These are phyloP conservation scores for Corymbia citriodora DNA, from an alignment of 441 rosid species.

Conservation along the genomic window DNA sequence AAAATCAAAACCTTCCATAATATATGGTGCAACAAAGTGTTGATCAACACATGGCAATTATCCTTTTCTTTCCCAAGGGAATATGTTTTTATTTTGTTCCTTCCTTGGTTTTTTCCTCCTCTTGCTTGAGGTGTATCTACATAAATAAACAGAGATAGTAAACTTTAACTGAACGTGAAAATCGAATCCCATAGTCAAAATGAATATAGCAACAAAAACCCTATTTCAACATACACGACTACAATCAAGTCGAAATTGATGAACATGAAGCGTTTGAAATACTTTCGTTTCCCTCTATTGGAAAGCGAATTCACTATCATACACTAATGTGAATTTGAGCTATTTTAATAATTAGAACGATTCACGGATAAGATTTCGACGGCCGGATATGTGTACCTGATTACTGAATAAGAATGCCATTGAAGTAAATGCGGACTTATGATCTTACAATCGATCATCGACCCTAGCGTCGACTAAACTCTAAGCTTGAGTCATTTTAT, in stretches of 20 bases:
- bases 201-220: neutral
- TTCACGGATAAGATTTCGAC: neutral
- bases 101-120: neutral
- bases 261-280: neutral
- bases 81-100: neutral
- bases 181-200: neutral
- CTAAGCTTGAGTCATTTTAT: slow-evolving; percentile 23
- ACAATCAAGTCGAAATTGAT: neutral
- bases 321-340: neutral
- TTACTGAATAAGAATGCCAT: neutral
- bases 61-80: neutral
- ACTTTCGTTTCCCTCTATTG: neutral
- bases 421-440: neutral
- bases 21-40: neutral
- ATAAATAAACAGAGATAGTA: neutral
- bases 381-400: neutral
- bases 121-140: neutral
- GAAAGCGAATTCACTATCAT: neutral
- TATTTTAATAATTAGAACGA: neutral
- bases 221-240: neutral
- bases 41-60: neutral
- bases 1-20: neutral
- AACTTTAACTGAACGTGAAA: neutral
- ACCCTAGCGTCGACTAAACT: neutral
- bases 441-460: neutral